These are phyloP conservation scores for Kwoniella sp. DNA, from an alignment of 768 basidiomycete genomes.

Conservation along the genomic window DNA sequence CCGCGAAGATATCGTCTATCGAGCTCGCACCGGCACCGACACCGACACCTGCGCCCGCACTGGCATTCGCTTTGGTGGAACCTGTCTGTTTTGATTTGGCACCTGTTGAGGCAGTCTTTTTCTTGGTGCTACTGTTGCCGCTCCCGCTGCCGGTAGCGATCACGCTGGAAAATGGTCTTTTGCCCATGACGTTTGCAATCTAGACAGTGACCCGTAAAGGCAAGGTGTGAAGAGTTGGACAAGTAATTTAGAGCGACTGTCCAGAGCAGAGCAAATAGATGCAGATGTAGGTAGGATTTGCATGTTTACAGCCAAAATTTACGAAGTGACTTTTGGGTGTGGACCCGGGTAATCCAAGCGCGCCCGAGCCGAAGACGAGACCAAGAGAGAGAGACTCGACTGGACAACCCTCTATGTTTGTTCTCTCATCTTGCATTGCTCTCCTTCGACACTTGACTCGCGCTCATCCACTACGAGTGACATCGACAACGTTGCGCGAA, in stretches of 20 bases:
- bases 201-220: no score
- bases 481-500: no score
- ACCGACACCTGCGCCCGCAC: neutral
- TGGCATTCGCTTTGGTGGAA: no score
- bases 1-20: constrained; percentile 26
- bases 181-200: constrained; percentile 9
- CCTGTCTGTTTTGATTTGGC: no score
- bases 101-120: neutral
- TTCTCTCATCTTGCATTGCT: neutral
- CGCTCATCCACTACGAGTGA: no score
- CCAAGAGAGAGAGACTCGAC: neutral
- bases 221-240: no score
- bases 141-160: neutral
- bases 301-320: no score
- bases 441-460: neutral
- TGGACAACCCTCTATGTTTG: neutral
- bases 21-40: neutral
- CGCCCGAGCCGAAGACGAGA: neutral
- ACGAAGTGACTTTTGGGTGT: no score
- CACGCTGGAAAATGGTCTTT: constrained; percentile 10
- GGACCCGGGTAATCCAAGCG: neutral
- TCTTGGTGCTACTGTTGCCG: neutral
- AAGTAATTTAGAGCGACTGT: no score
- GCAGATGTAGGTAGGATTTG: no score
- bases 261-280: no score